Evolutionary conservation across 2,329 filamentous ascomycete species (phyloP), one percentile per base, ranked within the genome.

Genomic region (Cladophialophora immunda): DNA sequence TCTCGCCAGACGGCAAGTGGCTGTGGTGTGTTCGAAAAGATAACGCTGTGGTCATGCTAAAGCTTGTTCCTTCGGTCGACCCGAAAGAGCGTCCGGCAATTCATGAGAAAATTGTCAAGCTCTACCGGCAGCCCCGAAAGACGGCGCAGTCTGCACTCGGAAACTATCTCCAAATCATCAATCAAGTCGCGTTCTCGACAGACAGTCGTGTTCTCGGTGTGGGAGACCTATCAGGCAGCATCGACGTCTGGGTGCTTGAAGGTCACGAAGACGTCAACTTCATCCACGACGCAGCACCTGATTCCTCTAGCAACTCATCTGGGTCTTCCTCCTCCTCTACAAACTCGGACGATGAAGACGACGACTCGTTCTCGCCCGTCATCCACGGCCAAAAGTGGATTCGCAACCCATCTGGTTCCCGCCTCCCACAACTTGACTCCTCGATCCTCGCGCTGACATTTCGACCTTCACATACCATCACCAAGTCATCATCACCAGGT

Each of bases 241-340:
- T 98, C 34, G 94, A 98, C 75, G 93, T 90, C 19, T 99, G 94
- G 92, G 81, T 93, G 1, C 79, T 97, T 62, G 85, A 87, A 74
- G 85, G 85, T 41, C 78, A 85, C 67, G 82, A 86, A 72, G 84
- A 87, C 70, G 6, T 64, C 30, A 81, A 82, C 19, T 83, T 83
- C 7, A 82, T 84, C 27, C 80, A 82, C 79, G 76, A 81, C 78
- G 76, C 53, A 8, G 63, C 25, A 19, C 57, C 59, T n/a, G 55
- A 54, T 7, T 34, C 53, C 27, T 56, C 60, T 5, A 62, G 57
- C 32, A 17, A 63, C 19, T 65, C 63, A 6, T 52, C 60, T 27
- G 68, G 36, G n/a, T 65, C 68, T 4, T 64, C 60, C 9, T 19
- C 62, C n/a, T 69, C 69, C 17, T 69, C 68, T 38, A 69, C 67